Evolutionary conservation across 2,329 filamentous ascomycete species (phyloP), one percentile per base, ranked within the genome.

Genomic region (Colletotrichum sp.): DNA sequence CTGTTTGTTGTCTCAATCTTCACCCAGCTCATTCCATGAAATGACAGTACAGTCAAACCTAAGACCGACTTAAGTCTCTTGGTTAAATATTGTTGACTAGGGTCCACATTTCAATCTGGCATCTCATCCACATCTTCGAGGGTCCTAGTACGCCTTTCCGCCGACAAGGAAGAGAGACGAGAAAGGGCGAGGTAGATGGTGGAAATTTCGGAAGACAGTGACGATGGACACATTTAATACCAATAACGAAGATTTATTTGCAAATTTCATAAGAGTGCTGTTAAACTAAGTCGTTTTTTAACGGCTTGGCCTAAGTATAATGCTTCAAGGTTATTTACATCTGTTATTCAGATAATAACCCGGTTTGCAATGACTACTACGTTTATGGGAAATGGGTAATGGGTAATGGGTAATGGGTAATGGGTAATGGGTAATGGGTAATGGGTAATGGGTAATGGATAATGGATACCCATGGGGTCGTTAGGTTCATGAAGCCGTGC

Each of bases 11-110:
- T 26, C 52, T 57, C 52, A 26, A 7, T 8, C 15, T 16, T 26
- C 21, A 16, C 10, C 24, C 8, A 16, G 10, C 52, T n/a, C 12
- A 16, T 26, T 16, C 55, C 55, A 59, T 59, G 7, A 59, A 59
- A 30, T 59, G n/a, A 52, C n/a, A 13, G 2, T 21, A 1, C n/a
- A 21, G 44, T 24, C 10, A 52, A 0, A 21, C 0, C 4, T 21
- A 2, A 52, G n/a, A 24, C n/a, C n/a, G 44, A 52, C n/a, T 24
- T 24, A 8, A 52, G 18, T 7, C 2, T 49, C 6, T 52, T 13
- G 10, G 1, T 21, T 21, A 1, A 49, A 12, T 0, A 21, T 49
- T 49, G 39, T 18, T 18, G 0, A 44, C 0, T 2, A n/a, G 1
- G 9, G 5, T 44, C 3, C 1, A 49, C 2, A 12, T 49, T 49